Evolutionary conservation across 257 asterid genomes (phyloP).

Genomic region (Solanum microdontum): DNA sequence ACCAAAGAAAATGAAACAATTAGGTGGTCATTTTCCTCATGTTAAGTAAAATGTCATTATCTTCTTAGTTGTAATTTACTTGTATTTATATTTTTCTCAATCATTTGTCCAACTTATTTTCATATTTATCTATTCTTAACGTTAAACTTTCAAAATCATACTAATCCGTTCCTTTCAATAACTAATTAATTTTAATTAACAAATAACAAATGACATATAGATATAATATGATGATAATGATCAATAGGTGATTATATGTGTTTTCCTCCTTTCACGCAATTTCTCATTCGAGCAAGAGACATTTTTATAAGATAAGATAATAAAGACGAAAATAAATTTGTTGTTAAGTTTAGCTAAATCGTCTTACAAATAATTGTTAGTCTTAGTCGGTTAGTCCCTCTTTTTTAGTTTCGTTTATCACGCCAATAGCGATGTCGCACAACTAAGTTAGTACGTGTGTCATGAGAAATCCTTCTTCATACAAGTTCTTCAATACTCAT

Average conservation of each 20-base stretch:
- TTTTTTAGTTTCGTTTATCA: too few relatives aligned
- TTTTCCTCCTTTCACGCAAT: background rate
- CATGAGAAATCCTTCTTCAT: background rate
- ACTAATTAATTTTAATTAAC: background rate
- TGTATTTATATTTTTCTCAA: background rate
- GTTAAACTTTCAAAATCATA: background rate
- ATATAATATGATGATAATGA: background rate
- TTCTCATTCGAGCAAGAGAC: background rate
- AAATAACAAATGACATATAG: background rate
- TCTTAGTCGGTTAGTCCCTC: too few relatives aligned
- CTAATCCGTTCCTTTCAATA: background rate
- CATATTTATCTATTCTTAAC: background rate
- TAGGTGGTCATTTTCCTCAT: conserved; percentile 6
- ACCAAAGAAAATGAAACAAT: background rate
- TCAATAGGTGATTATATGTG: background rate
- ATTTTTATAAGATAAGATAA: background rate
- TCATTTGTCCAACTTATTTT: background rate
- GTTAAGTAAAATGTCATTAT: conserved; percentile 35
- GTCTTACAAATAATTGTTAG: too few relatives aligned
- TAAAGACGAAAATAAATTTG: background rate
- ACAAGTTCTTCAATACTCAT: background rate
- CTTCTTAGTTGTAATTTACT: background rate
- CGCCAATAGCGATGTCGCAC: background rate
- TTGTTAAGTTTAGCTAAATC: background rate
- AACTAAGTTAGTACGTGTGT: background rate